Conservation (phyloP, 257 asterid genomes). For the Plantago ovata region DNA sequence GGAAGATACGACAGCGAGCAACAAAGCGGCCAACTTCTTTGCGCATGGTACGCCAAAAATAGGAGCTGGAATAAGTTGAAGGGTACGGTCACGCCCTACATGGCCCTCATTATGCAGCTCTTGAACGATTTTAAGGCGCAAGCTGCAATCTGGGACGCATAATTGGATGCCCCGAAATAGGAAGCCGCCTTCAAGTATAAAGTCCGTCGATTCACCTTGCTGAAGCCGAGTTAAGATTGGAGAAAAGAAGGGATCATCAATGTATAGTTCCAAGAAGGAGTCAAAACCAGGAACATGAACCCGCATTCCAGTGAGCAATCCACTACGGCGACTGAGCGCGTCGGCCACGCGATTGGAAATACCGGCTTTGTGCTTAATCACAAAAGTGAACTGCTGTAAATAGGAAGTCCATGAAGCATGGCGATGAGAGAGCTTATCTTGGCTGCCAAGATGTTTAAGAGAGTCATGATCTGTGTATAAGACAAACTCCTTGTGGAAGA, state of each 20-base stretch:
- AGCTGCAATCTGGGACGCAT: neutral
- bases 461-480: neutral
- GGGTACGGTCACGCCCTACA: neutral
- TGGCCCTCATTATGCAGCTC: neutral
- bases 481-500: neutral
- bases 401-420: too few species aligned
- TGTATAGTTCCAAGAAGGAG: neutral
- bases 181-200: neutral
- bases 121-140: neutral
- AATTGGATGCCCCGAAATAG: neutral
- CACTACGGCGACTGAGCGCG: neutral
- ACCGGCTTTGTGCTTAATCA: too few species aligned
- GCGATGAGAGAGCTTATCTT: too few species aligned
- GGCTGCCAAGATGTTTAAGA: neutral
- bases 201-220: neutral
- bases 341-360: conserved; percentile 3
- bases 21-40: neutral
- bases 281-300: neutral
- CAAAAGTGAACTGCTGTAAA: too few species aligned
- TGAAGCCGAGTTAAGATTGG: neutral
- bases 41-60: neutral
- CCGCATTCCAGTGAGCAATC: neutral
- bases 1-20: neutral
- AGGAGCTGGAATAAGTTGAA: neutral
- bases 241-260: neutral